Evolutionary conservation across 352 stramenopile species (phyloP), one percentile per base, ranked within the genome.

Genomic region (Phytophthora multivora): DNA sequence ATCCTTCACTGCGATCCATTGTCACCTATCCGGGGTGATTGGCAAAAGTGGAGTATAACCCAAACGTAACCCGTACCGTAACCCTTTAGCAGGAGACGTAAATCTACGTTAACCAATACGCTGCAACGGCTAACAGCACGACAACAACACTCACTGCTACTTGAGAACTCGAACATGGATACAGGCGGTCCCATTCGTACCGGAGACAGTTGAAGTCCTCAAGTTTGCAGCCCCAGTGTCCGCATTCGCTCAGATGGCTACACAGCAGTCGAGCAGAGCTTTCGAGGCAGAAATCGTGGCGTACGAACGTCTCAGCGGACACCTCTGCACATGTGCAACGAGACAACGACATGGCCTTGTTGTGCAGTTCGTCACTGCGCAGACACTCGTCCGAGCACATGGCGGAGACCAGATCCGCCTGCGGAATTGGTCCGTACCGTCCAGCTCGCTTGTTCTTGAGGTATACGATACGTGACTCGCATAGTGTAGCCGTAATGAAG

Each of bases 171-270:
- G 12, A 30, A 51, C 82, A 95, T 21, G 83, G 49, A 64, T 95
- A 88, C 41, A 82, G 48, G 28, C 62, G 76, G 55, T 92, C 84
- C 86, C 86, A 97, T 60, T 97, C 88, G 70, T 94, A 92, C 38
- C 91, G 86, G 28, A 93, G 81, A 63, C 91, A 97, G 77, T 93
- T 96, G 54, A 97, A 97, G 58, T 97, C 91, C 50, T 94, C 74
- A 31, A 96, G 77, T 35, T 76, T 56, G 59, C 91, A 97, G 51
- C 73, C 68, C 91, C 91, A 97, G 59, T 88, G 81, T 15, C 90
- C 91, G 52, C 91, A 97, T 38, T 96, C 88, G 57, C 84, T 79
- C 30, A 97, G 55, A 53, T 91, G 86, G 10, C 77, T 89, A 71
- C 91, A 97, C 46, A 97, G 54, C 47, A 96, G 59, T 35, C 88